Base-by-base conservation (phyloP, 331 rosid species). In the Quercus tomentella region DNA sequence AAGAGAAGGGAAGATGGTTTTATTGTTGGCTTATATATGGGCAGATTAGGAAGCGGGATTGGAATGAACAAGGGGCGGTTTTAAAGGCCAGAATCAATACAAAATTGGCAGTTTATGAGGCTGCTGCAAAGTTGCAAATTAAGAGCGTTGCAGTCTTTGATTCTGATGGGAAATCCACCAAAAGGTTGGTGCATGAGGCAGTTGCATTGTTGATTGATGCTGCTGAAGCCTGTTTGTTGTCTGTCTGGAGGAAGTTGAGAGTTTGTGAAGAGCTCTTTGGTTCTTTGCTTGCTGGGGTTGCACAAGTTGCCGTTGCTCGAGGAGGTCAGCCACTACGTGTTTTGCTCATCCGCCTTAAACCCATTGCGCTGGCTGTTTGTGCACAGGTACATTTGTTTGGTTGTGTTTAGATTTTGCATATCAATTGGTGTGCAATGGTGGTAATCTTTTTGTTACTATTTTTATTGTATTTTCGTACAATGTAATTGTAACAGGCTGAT, bases 271-370 rank as follows among this genome's bases (percentile, higher is more conserved):
- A 95, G 77, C 97, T 95, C 76, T 93, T 95, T 73, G 67, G 84
- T 81, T 89, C 96, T 74, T 88, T 95, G 90, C 91, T 95, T 65
- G 81, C 80, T 75, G 97, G 93, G 75, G 96, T 93, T 17, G 86
- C 96, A 70, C 97, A 91, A 76, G 87, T 95, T 86, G 96, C 99
- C 56, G 81, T 88, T 74, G 79, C 91, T 60, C 87, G 97, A 68
- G 99, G 98, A 72, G 99, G 99, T 65, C 99, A 95, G 84, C 93
- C 97, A 1, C 81, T 95, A 79, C 94, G 99, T 6, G 89, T 95
- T 79, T 89, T 95, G 89, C 97, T 95, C 82, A 95, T 95, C 86
- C 97, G 98, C 78, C 88, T 95, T 55, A 95, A 95, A 83, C 97
- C 98, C 75, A 90, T 95, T 60, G 97, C 86, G 63, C 87, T 95